Base-by-base conservation (phyloP, 306 rosid genomes). In the Hippophae rhamnoides region DNA sequence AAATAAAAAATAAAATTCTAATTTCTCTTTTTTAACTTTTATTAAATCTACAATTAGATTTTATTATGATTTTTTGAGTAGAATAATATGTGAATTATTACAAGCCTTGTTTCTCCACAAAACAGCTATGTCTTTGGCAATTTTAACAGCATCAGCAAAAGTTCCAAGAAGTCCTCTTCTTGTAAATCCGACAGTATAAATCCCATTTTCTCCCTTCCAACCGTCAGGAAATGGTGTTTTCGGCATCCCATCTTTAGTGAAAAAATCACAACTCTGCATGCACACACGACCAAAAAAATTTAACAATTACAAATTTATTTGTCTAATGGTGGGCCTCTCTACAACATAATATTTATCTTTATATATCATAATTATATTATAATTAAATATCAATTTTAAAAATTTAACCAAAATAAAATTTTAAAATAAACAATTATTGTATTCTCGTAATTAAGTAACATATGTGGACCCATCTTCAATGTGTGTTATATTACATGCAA, bases 171-270 rank as follows among this genome's bases (percentile, higher is more conserved):
- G 76, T n/a, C 97, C 99, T 58, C 84, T 84, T 60, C 81, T 67
- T 6, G 95, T 72, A 81, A 88, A 93, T 8, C 99, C 99, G 10
- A 84, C 97, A 2, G 97, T 75, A 52, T 88, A 93, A 56, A 93
- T 73, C 46, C 99, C 99, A 11, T 81, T 76, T 18, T 65, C 79
- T 10, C 86, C 99, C 72, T 84, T 93, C 99, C 99, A 93, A 1
- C 94, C 87, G 72, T 79, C 6, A 3, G 99, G 99, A 72, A 89
- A 93, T 40, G 97, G 86, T 5, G 78, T 70, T 75, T 68, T 82
- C 0, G 99, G 99, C 99, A 86, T 82, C 51, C 99, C 99, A 6
- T 88, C 94, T 48, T 77, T 25, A 0, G 79, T 72, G 77, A 93
- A 93, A 64, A 80, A 86, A 7, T 88, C 95, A 62, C 84, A 68